Evolutionary conservation across 371 early-diverging fungal species (phyloP).

Genomic region (Fennellomyces sp.): DNA sequence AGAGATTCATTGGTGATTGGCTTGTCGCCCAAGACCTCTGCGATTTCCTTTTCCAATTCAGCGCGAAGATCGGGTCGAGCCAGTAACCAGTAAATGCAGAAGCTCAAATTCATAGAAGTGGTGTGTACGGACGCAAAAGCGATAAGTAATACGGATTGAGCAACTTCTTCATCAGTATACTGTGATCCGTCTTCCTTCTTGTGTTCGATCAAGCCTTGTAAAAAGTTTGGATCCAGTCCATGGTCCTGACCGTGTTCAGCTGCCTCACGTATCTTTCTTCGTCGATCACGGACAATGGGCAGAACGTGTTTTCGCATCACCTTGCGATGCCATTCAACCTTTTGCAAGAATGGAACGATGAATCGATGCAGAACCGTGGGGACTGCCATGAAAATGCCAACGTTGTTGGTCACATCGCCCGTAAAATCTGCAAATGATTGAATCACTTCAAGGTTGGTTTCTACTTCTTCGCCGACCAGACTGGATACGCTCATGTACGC

Average conservation of each 20-base stretch:
- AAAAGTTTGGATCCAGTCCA: constrained; percentile 18
- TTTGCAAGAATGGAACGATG: constrained; percentile 30
- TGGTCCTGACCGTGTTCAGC: constrained; percentile 3
- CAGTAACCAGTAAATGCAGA: constrained; percentile 32
- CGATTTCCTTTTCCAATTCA: constrained; percentile 26
- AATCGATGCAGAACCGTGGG: constrained; percentile 27
- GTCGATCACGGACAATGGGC: constrained; percentile 21
- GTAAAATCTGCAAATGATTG: constrained; percentile 43
- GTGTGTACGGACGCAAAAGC: constrained; percentile 49
- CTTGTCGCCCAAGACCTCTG: constrained; percentile 23
- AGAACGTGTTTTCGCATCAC: constrained; percentile 30
- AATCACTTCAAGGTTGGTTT: constrained; percentile 24
- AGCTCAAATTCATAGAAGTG: constrained; percentile 29
- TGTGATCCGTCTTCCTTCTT: constrained; percentile 21
- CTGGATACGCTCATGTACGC: constrained; percentile 45
- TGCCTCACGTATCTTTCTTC: constrained; percentile 10
- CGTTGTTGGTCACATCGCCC: constrained; percentile 29
- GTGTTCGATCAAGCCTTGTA: constrained; percentile 30
- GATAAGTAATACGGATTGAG: constrained; percentile 25
- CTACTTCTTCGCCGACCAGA: constrained; percentile 33
- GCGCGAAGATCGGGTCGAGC: constrained; percentile 33
- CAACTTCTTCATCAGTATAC: constrained; percentile 20
- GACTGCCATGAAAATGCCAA: constrained; percentile 18
- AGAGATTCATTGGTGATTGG: constrained; percentile 25
- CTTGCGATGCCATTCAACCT: constrained; percentile 18